A percentile compares a stretch with the other conserved stretches of the same genome.
phyloP scores from a whole-genome alignment of 1,284 basidiomycete genomes.

The Heliocybe sulcata region DNA sequence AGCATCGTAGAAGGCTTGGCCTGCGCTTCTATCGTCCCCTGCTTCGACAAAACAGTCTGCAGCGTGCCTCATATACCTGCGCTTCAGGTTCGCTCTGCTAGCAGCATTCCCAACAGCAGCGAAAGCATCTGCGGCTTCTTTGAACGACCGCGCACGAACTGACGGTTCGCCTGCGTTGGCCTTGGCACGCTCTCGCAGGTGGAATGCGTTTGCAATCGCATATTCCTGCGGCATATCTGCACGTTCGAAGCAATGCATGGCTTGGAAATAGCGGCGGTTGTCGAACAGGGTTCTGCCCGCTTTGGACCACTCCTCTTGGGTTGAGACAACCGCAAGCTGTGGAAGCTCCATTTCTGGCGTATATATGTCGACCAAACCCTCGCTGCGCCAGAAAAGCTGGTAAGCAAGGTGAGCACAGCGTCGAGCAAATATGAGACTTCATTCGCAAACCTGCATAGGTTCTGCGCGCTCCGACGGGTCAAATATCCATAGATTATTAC shows the following conservation, averaged over 20 bases:
- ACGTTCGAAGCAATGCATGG: constrained; percentile 54
- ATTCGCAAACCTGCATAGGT: constrained; percentile 38
- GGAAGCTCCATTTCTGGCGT: constrained; percentile 37
- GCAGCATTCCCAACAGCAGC: constrained; percentile 27
- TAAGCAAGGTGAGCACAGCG: background rate
- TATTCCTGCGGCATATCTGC: constrained; percentile 38
- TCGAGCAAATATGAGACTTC: constrained; percentile 3
- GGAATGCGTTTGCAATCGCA: constrained; percentile 37
- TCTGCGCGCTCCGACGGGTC: constrained; percentile 42
- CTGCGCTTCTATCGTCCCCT: constrained; percentile 28
- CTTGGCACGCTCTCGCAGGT: constrained; percentile 33
- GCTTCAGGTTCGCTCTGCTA: constrained; percentile 17
- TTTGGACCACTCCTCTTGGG: constrained; percentile 45
- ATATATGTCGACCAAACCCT: constrained; percentile 27
- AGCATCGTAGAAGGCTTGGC: constrained; percentile 29
- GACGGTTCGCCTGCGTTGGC: constrained; percentile 19
- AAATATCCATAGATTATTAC: constrained; percentile 52
- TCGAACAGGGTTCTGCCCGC: constrained; percentile 46
- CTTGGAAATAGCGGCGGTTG: constrained; percentile 47
- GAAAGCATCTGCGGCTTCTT: constrained; percentile 43
- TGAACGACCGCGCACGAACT: constrained; percentile 28
- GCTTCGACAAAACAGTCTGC: constrained; percentile 44
- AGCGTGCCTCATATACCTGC: constrained; percentile 38
- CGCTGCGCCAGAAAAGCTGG: constrained; percentile 34
- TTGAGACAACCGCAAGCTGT: constrained; percentile 38